These are phyloP conservation scores for Periconia digitata DNA, from an alignment of 2,329 filamentous ascomycete species.

Conservation along the genomic window DNA sequence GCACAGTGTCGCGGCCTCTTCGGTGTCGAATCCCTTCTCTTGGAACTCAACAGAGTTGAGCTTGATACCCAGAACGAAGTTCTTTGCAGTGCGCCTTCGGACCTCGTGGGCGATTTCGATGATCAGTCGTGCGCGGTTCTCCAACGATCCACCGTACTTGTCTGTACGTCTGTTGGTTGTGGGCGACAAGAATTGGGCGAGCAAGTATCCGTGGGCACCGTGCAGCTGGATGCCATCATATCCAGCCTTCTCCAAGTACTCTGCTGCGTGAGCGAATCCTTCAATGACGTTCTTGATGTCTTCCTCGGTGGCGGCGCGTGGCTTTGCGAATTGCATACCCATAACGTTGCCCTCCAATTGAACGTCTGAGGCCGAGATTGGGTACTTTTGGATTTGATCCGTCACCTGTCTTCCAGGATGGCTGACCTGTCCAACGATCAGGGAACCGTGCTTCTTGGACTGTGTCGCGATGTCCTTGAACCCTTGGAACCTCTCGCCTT, in stretches of 20 bases:
- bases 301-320: slow-evolving; percentile 54
- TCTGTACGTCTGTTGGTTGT: slow-evolving; percentile 48
- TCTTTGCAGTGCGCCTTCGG: slow-evolving; percentile 35
- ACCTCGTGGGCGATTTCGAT: slow-evolving; percentile 45
- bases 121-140: slow-evolving; percentile 47
- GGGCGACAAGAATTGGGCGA: slow-evolving; percentile 48
- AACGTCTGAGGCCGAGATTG: slow-evolving; percentile 54
- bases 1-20: slow-evolving; percentile 55
- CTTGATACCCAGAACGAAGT: slow-evolving; percentile 58
- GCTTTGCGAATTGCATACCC: slow-evolving; percentile 56
- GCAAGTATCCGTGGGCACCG: slow-evolving; percentile 49
- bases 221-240: slow-evolving; percentile 56
- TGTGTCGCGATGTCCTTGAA: slow-evolving; percentile 60
- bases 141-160: slow-evolving; percentile 47
- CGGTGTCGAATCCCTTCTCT: slow-evolving; percentile 53
- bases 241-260: slow-evolving; percentile 64
- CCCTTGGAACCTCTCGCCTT: slow-evolving; percentile 60
- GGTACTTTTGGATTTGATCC: slow-evolving; percentile 49
- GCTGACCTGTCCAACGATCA: slow-evolving; percentile 63
- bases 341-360: slow-evolving; percentile 34
- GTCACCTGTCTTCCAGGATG: slow-evolving; percentile 63
- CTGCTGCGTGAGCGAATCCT: slow-evolving; percentile 61
- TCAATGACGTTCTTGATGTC: slow-evolving; percentile 61
- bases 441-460: slow-evolving; percentile 58
- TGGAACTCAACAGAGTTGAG: slow-evolving; percentile 62